Evolutionary conservation across 331 rosid species (phyloP), one percentile per base, ranked within the genome.

Genomic region (Acacia concinna): DNA sequence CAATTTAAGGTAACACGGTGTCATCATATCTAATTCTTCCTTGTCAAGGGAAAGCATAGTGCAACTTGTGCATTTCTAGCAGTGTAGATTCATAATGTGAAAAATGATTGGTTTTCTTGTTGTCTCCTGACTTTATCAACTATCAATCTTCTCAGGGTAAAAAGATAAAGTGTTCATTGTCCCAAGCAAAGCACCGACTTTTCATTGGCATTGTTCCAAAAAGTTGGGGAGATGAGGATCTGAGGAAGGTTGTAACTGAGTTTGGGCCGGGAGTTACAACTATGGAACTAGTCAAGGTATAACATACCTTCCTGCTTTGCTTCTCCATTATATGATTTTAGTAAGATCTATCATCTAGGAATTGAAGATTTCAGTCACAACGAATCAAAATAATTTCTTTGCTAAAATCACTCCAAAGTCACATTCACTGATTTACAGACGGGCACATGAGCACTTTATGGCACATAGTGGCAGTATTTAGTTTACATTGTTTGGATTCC

Each of bases 141-240:
- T 38, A 35, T 69, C 74, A 78, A 73, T 78, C 82, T 78, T 81
- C 71, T 73, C 82, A 93, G 99, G 97, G 98, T 52, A 91, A 77
- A 88, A 93, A 81, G 84, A 85, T 93, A 68, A 95, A 88, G 84
- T 95, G 98, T 84, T 95, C 99, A 25, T 86, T 93, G 43, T 90
- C 98, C 83, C 95, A 95, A 88, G 96, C 96, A 66, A 95, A 93
- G 90, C 92, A 95, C 83, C 96, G 99, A 46, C 92, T 95, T 83
- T 95, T 95, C 86, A 90, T 95, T 73, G 98, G 98, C 69, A 95
- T 93, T 82, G 82, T 95, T 89, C 99, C 98, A 32, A 91, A 94
- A 90, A 86, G 86, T 85, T 95, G 98, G 99, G 90, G 89, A 23
- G 96, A 90, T 69, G 94, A 85, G 73, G 99, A 93, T 82, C 87